Evolutionary conservation across 495 filamentous ascomycete genomes (phyloP), one percentile per base, ranked within the genome.

Genomic region (Copromyces sp.): DNA sequence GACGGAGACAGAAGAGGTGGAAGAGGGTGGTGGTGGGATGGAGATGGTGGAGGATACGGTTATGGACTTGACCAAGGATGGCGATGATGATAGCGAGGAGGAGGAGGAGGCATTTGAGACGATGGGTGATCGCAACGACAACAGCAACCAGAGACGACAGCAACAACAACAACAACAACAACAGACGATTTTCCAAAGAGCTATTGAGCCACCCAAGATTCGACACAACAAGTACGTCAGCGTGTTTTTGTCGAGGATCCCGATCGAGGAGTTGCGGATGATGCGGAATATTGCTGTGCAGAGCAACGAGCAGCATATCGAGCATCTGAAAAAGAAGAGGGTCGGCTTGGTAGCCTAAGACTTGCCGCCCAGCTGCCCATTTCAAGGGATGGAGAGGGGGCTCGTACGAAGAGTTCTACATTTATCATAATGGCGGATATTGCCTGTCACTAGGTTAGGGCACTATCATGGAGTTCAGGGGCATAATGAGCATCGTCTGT

Each of bases 231-330:
- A 86, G 4, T 74, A 88, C 69, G 83, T 93, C 81, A 88, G 83
- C 42, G 83, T 91, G 37, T 89, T 90, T 74, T 79, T 93, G 14
- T 88, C 87, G 1, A 79, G 82, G 69, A 80, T 83, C n/a, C 78
- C 85, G 35, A 76, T 92, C 39, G 82, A 85, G 20, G 86, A 86
- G 70, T 75, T 91, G 45, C 80, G 78, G 29, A 76, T 37, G 7
- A 69, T 75, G 38, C 42, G 39, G n/a, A 75, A 76, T 39, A 71
- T 80, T 9, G 75, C 74, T 11, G 3, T 78, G 5, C 84, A 86
- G 75, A 83, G 82, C 11, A 86, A 83, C 53, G 73, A 79, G 68
- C 73, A 71, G 2, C 39, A 69, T 0, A 79, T 81, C 17, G 78
- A 82, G 69, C 29, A 75, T 8, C 17, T 75, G 69, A 70, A 75